phyloP scores from a whole-genome alignment of 2,329 filamentous ascomycete genomes.

The Stachybotrys elegans region DNA sequence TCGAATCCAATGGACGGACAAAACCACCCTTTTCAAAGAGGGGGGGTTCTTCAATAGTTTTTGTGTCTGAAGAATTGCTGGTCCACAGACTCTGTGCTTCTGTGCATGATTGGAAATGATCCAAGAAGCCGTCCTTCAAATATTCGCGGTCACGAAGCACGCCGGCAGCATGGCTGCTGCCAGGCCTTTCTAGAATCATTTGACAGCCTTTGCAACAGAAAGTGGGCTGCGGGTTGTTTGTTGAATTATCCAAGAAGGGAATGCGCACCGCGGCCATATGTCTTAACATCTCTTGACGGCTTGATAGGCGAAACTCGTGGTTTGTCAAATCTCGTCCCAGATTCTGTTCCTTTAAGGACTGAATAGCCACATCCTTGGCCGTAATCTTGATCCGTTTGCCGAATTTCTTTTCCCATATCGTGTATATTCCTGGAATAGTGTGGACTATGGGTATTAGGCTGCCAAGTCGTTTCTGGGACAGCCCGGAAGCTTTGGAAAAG shows the following conservation, averaged over 20 bases:
- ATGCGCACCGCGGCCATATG: neutral
- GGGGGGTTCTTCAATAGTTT: neutral
- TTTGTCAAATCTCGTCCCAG: neutral
- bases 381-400: neutral
- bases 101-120: neutral
- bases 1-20: neutral
- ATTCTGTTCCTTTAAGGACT: neutral
- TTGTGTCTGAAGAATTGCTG: neutral
- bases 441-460: neutral
- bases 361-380: neutral
- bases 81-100: neutral
- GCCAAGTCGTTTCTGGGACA: neutral
- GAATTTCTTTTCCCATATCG: neutral
- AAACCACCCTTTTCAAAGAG: neutral
- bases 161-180: neutral
- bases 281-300: neutral
- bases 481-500: neutral
- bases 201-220: neutral
- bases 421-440: neutral
- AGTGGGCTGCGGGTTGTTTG: neutral
- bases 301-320: neutral
- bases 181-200: neutral
- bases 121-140: neutral
- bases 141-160: neutral
- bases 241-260: neutral